Percentiles rank a stretch among this genome's conserved stretches.
These are phyloP conservation scores for Sarocladiaceae sp. DNA, from an alignment of 2,329 filamentous ascomycete species.

Conservation along the genomic window DNA sequence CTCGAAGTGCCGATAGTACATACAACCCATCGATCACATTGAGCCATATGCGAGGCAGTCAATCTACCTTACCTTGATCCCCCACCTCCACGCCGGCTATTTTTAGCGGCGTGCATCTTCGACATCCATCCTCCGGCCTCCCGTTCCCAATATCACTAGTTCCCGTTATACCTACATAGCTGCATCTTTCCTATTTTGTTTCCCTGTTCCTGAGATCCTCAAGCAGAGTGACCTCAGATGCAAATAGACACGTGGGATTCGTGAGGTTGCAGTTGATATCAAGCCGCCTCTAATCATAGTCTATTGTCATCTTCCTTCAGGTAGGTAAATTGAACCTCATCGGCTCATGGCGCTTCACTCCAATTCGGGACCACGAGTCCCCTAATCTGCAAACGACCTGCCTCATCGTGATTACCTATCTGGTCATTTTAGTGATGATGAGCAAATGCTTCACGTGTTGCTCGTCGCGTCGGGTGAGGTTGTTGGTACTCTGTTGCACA, in stretches of 20 bases:
- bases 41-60: background rate
- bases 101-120: background rate
- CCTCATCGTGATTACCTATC: too few species aligned
- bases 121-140: background rate
- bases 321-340: too few species aligned
- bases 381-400: too few species aligned
- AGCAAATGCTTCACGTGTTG: too few species aligned
- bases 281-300: background rate
- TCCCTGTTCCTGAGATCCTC: background rate
- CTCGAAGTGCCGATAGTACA: background rate
- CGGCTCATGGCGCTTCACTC: too few species aligned
- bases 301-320: background rate
- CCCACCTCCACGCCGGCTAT: background rate
- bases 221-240: background rate
- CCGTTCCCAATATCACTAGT: background rate
- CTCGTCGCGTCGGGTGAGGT: too few species aligned
- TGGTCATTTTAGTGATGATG: too few species aligned
- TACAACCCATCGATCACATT: background rate
- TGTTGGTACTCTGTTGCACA: too few species aligned
- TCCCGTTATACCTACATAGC: too few species aligned
- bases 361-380: too few species aligned
- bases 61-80: background rate
- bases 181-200: too few species aligned
- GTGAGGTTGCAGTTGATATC: background rate
- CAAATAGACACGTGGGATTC: background rate